Evolutionary conservation across 805 yeast species (phyloP).

Genomic region (Candida gorgasii): DNA sequence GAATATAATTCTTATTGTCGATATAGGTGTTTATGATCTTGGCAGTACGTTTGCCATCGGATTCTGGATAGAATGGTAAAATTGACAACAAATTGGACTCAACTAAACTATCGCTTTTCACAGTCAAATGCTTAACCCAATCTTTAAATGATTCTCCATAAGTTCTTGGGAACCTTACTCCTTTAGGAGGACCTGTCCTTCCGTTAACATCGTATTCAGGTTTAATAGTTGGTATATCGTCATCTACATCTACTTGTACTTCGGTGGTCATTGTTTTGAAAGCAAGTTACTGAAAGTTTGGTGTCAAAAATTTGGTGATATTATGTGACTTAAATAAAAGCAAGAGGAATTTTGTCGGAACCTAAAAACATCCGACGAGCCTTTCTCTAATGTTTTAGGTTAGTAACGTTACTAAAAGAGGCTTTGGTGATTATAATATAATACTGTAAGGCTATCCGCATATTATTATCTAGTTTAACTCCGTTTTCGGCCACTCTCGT

Average conservation of each 20-base stretch:
- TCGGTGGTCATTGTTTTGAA: slow-evolving; percentile 5
- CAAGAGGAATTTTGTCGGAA: background rate
- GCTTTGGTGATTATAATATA: too few relatives aligned
- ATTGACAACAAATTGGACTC: slow-evolving; percentile 49
- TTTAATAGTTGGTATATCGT: slow-evolving; percentile 4
- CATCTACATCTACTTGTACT: slow-evolving; percentile 1
- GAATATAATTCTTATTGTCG: slow-evolving; percentile 59
- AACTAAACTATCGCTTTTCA: slow-evolving; percentile 27
- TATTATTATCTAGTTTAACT: background rate
- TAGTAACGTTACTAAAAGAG: too few relatives aligned
- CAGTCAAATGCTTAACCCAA: slow-evolving; percentile 31
- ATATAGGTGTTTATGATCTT: slow-evolving; percentile 55
- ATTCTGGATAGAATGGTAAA: slow-evolving; percentile 59
- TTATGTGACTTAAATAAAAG: background rate
- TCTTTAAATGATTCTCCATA: slow-evolving; percentile 23
- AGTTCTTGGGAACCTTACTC: slow-evolving; percentile 1
- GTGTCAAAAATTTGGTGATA: background rate
- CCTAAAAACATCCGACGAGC: background rate
- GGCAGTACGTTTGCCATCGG: slow-evolving; percentile 49
- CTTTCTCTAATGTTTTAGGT: background rate
- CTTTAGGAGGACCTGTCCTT: background rate
- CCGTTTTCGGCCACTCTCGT: too few relatives aligned
- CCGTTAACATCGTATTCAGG: slow-evolving; percentile 7
- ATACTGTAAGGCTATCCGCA: too few relatives aligned
- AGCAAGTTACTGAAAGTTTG: background rate